Conservation (phyloP, 2,329 filamentous ascomycete species). For the Pseudogymnoascus sp. region DNA sequence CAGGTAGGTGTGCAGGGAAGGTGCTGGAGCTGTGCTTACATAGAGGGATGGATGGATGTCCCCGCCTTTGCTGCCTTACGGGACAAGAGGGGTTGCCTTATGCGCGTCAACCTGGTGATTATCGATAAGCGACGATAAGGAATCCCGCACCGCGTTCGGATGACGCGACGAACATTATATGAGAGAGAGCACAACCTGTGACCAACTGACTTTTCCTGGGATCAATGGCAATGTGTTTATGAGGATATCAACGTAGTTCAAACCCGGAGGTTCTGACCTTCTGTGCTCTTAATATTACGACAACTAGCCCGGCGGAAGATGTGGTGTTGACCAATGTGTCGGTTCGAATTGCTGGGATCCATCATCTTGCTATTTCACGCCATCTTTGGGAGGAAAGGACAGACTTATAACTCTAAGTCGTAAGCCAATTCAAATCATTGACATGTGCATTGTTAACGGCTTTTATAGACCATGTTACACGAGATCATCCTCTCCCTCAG, state of each 20-base stretch:
- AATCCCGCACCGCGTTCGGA: neutral
- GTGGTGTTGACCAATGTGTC: conserved; percentile 24
- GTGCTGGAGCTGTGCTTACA: conserved; percentile 7
- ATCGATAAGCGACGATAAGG: conserved; percentile 8
- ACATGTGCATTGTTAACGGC: neutral
- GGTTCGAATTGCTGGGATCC: conserved; percentile 28
- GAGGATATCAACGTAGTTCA: neutral
- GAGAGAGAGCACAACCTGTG: conserved; percentile 1
- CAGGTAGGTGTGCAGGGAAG: neutral
- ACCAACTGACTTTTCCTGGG: neutral
- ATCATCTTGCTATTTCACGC: conserved; percentile 23
- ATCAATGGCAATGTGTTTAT: neutral
- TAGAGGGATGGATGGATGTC: neutral
- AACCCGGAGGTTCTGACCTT: neutral
- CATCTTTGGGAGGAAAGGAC: conserved; percentile 11
- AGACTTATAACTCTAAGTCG: conserved; percentile 1
- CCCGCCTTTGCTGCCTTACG: conserved; percentile 6
- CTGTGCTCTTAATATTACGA: neutral
- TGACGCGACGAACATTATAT: conserved; percentile 9
- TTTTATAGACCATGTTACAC: conserved; percentile 68
- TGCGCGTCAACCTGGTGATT: conserved; percentile 5
- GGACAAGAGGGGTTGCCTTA: neutral
- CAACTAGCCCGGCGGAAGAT: neutral
- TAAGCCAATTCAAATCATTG: conserved; percentile 12
- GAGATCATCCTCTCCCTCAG: conserved; percentile 96